Evolutionary conservation across 129 eudicot genomes (phyloP).

Genomic region (Kitagawia praeruptora): DNA sequence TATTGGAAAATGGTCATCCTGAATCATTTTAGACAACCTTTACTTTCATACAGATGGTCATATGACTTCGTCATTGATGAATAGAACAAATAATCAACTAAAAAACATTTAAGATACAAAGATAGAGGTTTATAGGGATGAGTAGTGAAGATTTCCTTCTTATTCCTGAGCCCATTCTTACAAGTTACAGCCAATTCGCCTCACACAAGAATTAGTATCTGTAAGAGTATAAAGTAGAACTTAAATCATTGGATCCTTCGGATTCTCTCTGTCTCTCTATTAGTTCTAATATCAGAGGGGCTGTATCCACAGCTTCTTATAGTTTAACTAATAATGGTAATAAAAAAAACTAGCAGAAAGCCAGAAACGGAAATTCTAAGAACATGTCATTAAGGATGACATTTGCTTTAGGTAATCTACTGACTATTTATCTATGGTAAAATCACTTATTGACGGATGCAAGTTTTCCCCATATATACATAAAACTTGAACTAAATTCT

Average conservation of each 20-base stretch:
- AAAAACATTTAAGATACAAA: no score
- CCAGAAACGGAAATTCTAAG: neutral
- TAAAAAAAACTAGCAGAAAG: neutral
- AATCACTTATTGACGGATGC: neutral
- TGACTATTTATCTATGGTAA: neutral
- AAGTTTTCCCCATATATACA: neutral
- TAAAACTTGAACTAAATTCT: neutral
- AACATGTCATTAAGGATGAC: neutral
- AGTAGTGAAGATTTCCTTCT: no score
- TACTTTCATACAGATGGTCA: neutral
- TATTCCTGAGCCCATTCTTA: no score
- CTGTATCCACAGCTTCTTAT: neutral
- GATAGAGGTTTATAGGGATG: no score
- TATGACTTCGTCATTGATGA: no score
- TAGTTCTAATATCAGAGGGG: neutral
- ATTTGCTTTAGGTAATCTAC: neutral
- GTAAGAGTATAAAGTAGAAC: no score
- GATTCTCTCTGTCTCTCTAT: neutral
- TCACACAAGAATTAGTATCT: no score
- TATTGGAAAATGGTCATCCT: neutral
- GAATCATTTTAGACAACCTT: neutral
- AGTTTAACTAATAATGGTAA: neutral
- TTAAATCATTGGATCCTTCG: neutral
- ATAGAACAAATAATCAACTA: no score
- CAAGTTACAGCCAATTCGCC: no score